A percentile compares a stretch with the other conserved stretches of the same genome.
phyloP scores from a whole-genome alignment of 1,139 yeast genomes.

The Kurtzmaniella quercitrusa region DNA sequence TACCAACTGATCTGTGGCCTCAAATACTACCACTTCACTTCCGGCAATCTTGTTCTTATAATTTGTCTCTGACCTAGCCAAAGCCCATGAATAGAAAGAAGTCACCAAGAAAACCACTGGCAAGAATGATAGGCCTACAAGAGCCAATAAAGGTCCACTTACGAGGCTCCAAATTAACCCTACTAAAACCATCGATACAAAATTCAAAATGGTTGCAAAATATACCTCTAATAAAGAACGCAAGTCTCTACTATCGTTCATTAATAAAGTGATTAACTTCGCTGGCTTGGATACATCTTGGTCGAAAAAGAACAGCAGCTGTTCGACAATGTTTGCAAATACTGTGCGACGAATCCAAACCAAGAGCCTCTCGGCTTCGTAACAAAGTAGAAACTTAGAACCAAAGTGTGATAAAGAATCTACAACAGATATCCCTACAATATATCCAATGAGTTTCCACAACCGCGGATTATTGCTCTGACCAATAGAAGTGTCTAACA shows the following conservation, averaged over 20 bases:
- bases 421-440: slow-evolving; percentile 53
- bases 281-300: slow-evolving; percentile 39
- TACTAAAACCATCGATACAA: slow-evolving; percentile 48
- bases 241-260: slow-evolving; percentile 80
- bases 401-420: slow-evolving; percentile 59
- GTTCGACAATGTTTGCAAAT: slow-evolving; percentile 47
- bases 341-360: slow-evolving; percentile 46
- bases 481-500: slow-evolving; percentile 42
- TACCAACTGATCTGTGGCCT: slow-evolving; percentile 54
- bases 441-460: slow-evolving; percentile 63
- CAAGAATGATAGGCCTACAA: slow-evolving; percentile 73
- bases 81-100: slow-evolving; percentile 44
- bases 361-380: slow-evolving; percentile 69
- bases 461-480: slow-evolving; percentile 22
- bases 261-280: slow-evolving; percentile 59
- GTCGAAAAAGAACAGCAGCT: slow-evolving; percentile 55
- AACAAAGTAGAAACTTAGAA: slow-evolving; percentile 48
- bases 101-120: slow-evolving; percentile 57
- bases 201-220: slow-evolving; percentile 49
- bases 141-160: slow-evolving; percentile 82
- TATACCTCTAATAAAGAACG: slow-evolving; percentile 61
- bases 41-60: slow-evolving; percentile 56
- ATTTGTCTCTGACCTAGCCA: slow-evolving; percentile 51
- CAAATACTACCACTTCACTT: slow-evolving; percentile 54
- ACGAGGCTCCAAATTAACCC: slow-evolving; percentile 77